These are phyloP conservation scores for Pseudevernia furfuracea DNA, from an alignment of 495 filamentous ascomycete species.

Conservation along the genomic window DNA sequence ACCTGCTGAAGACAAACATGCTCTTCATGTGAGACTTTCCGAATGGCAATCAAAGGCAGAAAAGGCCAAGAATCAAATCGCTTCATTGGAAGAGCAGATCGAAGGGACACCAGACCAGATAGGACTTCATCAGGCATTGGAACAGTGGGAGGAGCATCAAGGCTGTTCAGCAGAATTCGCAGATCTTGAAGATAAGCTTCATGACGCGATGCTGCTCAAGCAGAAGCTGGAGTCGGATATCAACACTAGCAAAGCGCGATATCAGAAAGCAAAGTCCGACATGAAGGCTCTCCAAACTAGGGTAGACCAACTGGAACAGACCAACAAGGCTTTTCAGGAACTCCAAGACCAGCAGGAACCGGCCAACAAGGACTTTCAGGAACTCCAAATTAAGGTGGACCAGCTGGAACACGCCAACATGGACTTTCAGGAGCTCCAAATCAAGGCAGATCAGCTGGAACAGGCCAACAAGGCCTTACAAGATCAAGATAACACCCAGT, in stretches of 20 bases:
- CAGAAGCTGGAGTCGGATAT: not conserved
- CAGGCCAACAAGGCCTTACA: not conserved
- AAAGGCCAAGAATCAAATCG: not conserved
- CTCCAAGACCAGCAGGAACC: not conserved
- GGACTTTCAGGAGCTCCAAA: not conserved
- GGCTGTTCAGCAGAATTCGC: not conserved
- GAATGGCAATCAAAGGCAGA: constrained; percentile 1
- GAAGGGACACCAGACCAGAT: not conserved
- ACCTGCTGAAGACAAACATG: not conserved
- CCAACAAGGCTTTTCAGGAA: not conserved
- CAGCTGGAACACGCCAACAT: not conserved
- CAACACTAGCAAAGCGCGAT: not conserved
- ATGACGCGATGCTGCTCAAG: not conserved
- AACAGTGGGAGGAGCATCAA: constrained; percentile 1
- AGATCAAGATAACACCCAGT: not conserved
- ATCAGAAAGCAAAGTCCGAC: constrained; percentile 1
- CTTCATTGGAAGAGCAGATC: not conserved
- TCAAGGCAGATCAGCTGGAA: not conserved
- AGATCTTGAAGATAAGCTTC: not conserved
- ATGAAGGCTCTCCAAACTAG: not conserved
- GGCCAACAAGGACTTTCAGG: too few relatives aligned
- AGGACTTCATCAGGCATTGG: not conserved
- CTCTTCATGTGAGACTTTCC: not conserved
- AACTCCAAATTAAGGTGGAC: not conserved
- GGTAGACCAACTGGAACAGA: not conserved